Percentiles rank a stretch among this genome's conserved stretches.
These are phyloP conservation scores for Hypoxylon sp. DNA, from an alignment of 2,329 filamentous ascomycete genomes.

Conservation along the genomic window DNA sequence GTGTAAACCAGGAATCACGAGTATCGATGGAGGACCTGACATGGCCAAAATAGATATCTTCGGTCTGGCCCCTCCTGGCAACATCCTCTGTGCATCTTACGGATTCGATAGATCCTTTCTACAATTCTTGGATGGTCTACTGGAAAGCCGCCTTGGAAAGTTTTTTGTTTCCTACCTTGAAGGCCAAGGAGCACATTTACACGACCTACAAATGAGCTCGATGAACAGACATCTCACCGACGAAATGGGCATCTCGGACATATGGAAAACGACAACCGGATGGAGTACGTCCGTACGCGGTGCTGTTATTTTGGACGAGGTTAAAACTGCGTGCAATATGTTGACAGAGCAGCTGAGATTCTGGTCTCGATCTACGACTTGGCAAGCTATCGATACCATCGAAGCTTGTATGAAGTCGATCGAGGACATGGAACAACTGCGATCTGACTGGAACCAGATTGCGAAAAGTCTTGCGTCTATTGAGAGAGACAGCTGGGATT, in stretches of 20 bases:
- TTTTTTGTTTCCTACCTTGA: conserved; percentile 2
- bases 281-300: conserved; percentile 1
- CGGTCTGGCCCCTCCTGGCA: background rate
- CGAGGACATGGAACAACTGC: background rate
- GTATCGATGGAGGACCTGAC: too few species aligned
- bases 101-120: conserved; percentile 6
- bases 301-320: background rate
- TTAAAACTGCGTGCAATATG: background rate
- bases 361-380: conserved; percentile 7
- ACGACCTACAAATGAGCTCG: background rate
- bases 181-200: background rate
- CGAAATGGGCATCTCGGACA: background rate
- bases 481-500: background rate
- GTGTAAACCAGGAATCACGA: background rate
- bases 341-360: conserved; percentile 4
- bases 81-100: conserved; percentile 12
- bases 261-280: conserved; percentile 6
- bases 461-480: background rate
- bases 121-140: background rate
- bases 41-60: conserved; percentile 1
- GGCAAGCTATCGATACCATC: conserved; percentile 2
- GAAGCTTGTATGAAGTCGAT: conserved; percentile 12
- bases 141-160: background rate
- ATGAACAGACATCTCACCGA: background rate
- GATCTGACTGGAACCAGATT: conserved; percentile 13